A percentile compares a stretch with the other conserved stretches of the same genome.
Evolutionary conservation across 306 rosid genomes (phyloP).

Genomic region (Comarum palustre): DNA sequence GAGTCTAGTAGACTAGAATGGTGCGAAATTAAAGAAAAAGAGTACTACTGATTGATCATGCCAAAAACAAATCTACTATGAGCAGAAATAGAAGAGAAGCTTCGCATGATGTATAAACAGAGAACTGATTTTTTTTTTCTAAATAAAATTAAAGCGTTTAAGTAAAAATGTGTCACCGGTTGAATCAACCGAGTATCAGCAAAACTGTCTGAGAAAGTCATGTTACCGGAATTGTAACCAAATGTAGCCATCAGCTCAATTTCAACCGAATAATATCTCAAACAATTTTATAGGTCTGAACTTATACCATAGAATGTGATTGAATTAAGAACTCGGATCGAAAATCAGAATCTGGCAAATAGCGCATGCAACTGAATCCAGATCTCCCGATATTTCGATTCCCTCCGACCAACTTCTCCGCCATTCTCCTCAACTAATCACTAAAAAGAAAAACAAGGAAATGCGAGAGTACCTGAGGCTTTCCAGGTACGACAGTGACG

Average conservation of each 20-base stretch:
- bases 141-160: neutral
- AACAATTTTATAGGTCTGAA: slow-evolving; percentile 14
- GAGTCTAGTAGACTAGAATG: neutral
- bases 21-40: neutral
- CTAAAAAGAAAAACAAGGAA: neutral
- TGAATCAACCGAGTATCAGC: neutral
- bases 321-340: slow-evolving; percentile 25
- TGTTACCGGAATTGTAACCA: slow-evolving; percentile 25
- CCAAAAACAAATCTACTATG: neutral
- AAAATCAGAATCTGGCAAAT: slow-evolving; percentile 15
- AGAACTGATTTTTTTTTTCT: neutral
- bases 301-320: neutral
- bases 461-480: slow-evolving; percentile 76
- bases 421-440: neutral
- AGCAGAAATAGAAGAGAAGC: neutral
- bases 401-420: neutral
- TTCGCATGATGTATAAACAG: neutral
- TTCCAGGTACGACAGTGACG: slow-evolving; percentile 75
- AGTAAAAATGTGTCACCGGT: neutral
- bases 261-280: slow-evolving; percentile 22
- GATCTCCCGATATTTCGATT: slow-evolving; percentile 32
- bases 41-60: neutral
- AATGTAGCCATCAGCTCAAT: slow-evolving; percentile 14
- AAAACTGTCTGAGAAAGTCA: neutral
- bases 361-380: slow-evolving; percentile 32